Percentiles rank a stretch among this genome's conserved stretches.
phyloP scores from a whole-genome alignment of 2,329 filamentous ascomycete species.

The Talaromyces sp. region DNA sequence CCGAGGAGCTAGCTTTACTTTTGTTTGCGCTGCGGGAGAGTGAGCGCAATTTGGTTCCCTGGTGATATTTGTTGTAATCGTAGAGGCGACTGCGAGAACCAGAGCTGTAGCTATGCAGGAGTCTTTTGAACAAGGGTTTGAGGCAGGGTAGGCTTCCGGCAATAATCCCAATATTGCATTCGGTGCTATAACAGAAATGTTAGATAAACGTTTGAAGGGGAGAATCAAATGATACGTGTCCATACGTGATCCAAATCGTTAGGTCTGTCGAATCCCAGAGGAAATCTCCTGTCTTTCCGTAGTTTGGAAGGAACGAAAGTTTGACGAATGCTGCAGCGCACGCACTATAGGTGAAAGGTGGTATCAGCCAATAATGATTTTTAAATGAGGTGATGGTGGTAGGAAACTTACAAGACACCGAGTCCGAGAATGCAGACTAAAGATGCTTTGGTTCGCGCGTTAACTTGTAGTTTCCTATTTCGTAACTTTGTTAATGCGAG shows the following conservation, averaged over 20 bases:
- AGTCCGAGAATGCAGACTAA: neutral
- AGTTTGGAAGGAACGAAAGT: slow-evolving; percentile 37
- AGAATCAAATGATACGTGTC: slow-evolving; percentile 12
- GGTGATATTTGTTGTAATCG: neutral
- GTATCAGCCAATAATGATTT: neutral
- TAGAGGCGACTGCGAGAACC: slow-evolving; percentile 1
- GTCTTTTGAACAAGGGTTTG: slow-evolving; percentile 30
- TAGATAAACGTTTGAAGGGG: neutral
- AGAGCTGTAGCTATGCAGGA: slow-evolving; percentile 25
- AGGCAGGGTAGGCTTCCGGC: slow-evolving; percentile 32
- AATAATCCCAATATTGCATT: slow-evolving; percentile 32
- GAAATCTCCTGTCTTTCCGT: slow-evolving; percentile 42
- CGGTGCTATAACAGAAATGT: slow-evolving; percentile 16
- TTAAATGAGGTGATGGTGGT: neutral
- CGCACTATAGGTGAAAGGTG: slow-evolving; percentile 25
- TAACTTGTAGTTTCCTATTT: neutral
- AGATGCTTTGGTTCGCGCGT: neutral
- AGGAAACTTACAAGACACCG: neutral
- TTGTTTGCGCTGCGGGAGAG: neutral
- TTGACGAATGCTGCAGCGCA: slow-evolving; percentile 45
- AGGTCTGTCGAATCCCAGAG: slow-evolving; percentile 49
- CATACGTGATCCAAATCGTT: slow-evolving; percentile 46
- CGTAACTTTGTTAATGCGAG: neutral
- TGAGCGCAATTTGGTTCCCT: neutral
- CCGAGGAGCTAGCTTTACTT: neutral